Base-by-base conservation (phyloP, 495 filamentous ascomycete species). In the Tuber microsphaerosporum region DNA sequence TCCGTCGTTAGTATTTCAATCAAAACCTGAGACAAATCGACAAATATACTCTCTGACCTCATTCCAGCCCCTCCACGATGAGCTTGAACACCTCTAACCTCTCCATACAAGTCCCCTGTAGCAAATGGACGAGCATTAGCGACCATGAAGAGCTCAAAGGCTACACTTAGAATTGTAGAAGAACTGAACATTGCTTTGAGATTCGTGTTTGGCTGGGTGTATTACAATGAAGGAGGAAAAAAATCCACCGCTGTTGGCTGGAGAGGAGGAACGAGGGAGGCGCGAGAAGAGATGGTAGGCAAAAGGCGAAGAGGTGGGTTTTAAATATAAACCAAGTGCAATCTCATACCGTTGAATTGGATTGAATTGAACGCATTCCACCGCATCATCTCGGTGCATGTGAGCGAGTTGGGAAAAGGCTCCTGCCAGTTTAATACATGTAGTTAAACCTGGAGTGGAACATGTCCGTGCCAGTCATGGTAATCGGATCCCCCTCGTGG, bases 61-160 rank as follows among this genome's bases (percentile, higher is more conserved):
- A 83, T 82, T 7, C 80, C 79, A 41, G 76, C 46, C n/a, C 80
- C 80, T 71, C 80, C 80, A 61, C 80, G 78, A 45, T 81, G 80
- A 3, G 79, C 80, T 22, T 81, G 80, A 42, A 81, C 76, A 41
- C 65, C 73, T 31, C 73, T 61, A 20, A 34, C 71, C 31, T 73
- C 42, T 14, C 74, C 68, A 16, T 31, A 5, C 56, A 65, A 65
- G 56, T 65, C 56, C 10, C 42, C 74, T 17, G 70, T 75, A 26
- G 48, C 46, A 43, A 48, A 69, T 42, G 77, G 77, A 20, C 43
- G 44, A 34, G 77, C 70, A 70, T 46, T 46, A 31, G 71, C 77
- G 6, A 73, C n/a, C 45, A 79, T 61, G 39, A 56, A 37, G 61
- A 79, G 56, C 48, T 70, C 70, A 14, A 79, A 45, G 61, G 70